Evolutionary conservation across 108 stramenopile genomes (phyloP).

Genomic region (Bacterosira constricta): DNA sequence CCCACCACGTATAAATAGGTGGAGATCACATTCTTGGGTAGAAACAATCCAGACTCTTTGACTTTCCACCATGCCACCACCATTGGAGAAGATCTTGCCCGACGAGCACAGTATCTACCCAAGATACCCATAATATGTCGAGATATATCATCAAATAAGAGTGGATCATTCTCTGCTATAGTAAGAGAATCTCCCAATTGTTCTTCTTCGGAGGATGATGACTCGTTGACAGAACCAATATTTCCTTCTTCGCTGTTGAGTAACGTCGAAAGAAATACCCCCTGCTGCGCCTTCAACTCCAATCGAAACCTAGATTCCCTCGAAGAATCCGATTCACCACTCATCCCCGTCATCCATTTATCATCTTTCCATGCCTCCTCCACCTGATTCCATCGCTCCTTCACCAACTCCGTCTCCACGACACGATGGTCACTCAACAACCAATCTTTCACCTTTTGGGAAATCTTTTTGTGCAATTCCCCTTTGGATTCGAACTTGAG

Average conservation of each 20-base stretch:
- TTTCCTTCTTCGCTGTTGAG: background rate
- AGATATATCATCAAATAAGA: slow-evolving; percentile 17
- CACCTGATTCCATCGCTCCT: slow-evolving; percentile 23
- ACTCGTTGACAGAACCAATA: background rate
- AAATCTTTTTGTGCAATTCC: background rate
- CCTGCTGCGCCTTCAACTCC: slow-evolving; percentile 33
- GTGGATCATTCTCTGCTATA: background rate
- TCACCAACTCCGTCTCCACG: slow-evolving; percentile 21
- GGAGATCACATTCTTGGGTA: slow-evolving; percentile 23
- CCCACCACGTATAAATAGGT: slow-evolving; percentile 44
- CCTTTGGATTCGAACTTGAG: slow-evolving; percentile 14
- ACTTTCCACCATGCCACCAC: slow-evolving; percentile 50
- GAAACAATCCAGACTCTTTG: slow-evolving; percentile 40
- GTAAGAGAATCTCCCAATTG: background rate
- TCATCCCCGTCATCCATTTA: slow-evolving; percentile 18
- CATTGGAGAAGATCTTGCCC: slow-evolving; percentile 45
- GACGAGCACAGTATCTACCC: slow-evolving; percentile 39
- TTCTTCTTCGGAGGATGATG: background rate
- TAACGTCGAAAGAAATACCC: slow-evolving; percentile 18
- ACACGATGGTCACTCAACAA: slow-evolving; percentile 33
- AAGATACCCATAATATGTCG: slow-evolving; percentile 9
- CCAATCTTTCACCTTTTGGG: slow-evolving; percentile 24
- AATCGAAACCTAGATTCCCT: slow-evolving; percentile 10
- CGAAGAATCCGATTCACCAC: background rate
- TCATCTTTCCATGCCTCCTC: slow-evolving; percentile 36